phyloP scores from a whole-genome alignment of 176 grass and related monocot genomes.

The Dactylis glomerata region DNA sequence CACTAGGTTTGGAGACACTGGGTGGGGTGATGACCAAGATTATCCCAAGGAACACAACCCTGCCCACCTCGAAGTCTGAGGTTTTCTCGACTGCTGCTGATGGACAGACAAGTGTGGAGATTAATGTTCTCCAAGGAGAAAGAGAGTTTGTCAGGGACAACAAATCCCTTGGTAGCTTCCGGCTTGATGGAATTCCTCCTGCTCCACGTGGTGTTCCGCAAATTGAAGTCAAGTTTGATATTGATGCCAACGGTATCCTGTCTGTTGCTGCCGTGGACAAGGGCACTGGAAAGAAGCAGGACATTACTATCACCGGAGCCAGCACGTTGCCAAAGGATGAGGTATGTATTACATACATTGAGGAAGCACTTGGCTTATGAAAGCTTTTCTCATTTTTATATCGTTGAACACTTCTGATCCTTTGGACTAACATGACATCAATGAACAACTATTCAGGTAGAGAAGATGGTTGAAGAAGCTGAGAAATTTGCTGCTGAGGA shows the following conservation, averaged over 20 bases:
- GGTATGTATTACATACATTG: conserved; percentile 12
- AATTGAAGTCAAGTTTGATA: conserved; percentile 84
- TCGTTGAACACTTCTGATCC: neutral
- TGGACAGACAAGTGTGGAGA: conserved; percentile 71
- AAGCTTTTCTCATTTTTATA: neutral
- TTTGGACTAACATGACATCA: neutral
- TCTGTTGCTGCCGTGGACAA: conserved; percentile 71
- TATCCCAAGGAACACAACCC: conserved; percentile 70
- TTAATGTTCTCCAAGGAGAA: conserved; percentile 83
- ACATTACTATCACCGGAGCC: conserved; percentile 71
- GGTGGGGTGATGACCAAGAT: conserved; percentile 91
- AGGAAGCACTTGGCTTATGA: neutral
- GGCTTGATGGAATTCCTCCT: conserved; percentile 75
- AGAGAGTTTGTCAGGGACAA: conserved; percentile 81
- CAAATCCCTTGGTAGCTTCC: conserved; percentile 77
- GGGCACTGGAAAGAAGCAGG: conserved; percentile 76
- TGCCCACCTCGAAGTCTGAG: conserved; percentile 70
- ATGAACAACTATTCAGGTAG: conserved; percentile 39
- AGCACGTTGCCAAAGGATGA: conserved; percentile 64
- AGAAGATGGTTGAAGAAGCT: conserved; percentile 66
- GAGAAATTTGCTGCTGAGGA: conserved; percentile 73
- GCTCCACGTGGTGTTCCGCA: conserved; percentile 70
- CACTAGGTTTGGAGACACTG: conserved; percentile 76
- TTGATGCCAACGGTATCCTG: conserved; percentile 75
- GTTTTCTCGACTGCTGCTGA: conserved; percentile 79